A percentile compares a stretch with the other conserved stretches of the same genome.
Conservation (phyloP, 2,329 filamentous ascomycete species). For the Talaromyces sp. region DNA sequence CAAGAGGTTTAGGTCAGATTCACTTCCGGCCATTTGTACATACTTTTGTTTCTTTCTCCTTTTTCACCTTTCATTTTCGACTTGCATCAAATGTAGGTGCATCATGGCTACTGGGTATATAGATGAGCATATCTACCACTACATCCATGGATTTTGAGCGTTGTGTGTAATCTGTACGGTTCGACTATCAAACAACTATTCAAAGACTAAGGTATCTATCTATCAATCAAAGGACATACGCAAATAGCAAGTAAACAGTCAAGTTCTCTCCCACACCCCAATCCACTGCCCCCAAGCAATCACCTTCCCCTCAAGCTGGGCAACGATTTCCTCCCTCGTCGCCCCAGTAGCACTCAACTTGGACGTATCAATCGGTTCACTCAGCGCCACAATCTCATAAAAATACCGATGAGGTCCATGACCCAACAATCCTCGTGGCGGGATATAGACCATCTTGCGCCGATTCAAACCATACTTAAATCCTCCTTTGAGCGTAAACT, state of each 20-base stretch:
- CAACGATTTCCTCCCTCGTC: constrained; percentile 41
- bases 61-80: constrained; percentile 18
- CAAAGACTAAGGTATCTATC: background rate
- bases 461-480: constrained; percentile 46
- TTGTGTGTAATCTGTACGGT: too few species aligned
- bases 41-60: constrained; percentile 12
- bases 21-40: background rate
- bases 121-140: constrained; percentile 1
- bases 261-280: constrained; percentile 41
- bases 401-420: constrained; percentile 52
- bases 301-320: constrained; percentile 45
- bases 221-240: background rate
- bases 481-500: constrained; percentile 31
- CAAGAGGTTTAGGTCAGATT: constrained; percentile 58
- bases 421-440: constrained; percentile 46
- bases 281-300: constrained; percentile 49
- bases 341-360: constrained; percentile 34
- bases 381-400: constrained; percentile 48
- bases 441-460: constrained; percentile 40
- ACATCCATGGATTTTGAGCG: background rate
- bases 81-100: background rate
- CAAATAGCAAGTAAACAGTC: background rate
- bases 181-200: background rate
- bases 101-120: background rate
- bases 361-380: constrained; percentile 37